A percentile compares a stretch with the other conserved stretches of the same genome.
These are phyloP conservation scores for Trichosporon sp. DNA, from an alignment of 1,284 basidiomycete genomes.

Conservation along the genomic window DNA sequence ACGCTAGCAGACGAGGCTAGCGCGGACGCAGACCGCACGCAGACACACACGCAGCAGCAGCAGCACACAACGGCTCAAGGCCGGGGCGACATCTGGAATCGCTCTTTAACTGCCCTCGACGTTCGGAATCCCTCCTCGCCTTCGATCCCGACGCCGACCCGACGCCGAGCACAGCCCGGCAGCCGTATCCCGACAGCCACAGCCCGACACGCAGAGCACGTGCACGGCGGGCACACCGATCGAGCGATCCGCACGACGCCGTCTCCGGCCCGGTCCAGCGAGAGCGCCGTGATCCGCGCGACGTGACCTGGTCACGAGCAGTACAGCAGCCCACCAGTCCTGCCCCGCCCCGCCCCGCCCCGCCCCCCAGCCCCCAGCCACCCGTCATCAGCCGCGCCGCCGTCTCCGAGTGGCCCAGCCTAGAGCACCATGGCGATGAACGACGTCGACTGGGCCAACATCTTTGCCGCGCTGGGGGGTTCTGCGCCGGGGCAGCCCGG, in stretches of 20 bases:
- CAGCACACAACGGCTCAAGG: background rate
- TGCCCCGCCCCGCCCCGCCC: background rate
- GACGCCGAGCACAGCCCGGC: background rate
- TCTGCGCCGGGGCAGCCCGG: background rate
- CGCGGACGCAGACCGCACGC: background rate
- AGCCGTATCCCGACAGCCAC: too few relatives aligned
- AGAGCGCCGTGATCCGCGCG: too few relatives aligned
- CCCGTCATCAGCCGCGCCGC: background rate
- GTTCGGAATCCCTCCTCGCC: background rate
- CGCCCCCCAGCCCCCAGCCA: background rate
- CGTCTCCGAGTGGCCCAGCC: background rate
- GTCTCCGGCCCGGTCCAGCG: too few relatives aligned
- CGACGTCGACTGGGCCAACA: constrained; percentile 4
- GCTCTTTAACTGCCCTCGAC: background rate
- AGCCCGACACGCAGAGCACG: too few relatives aligned
- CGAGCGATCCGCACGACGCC: too few relatives aligned
- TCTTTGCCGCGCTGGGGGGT: background rate
- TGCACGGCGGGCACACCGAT: too few relatives aligned
- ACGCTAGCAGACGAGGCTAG: too few relatives aligned
- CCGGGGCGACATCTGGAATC: background rate
- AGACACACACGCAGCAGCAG: background rate
- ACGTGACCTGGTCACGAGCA: too few relatives aligned
- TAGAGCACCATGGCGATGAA: background rate
- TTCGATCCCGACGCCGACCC: background rate
- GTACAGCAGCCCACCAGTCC: too few relatives aligned